These are phyloP conservation scores for Taphrina deformans DNA, from an alignment of 1,139 yeast species.

Conservation along the genomic window DNA sequence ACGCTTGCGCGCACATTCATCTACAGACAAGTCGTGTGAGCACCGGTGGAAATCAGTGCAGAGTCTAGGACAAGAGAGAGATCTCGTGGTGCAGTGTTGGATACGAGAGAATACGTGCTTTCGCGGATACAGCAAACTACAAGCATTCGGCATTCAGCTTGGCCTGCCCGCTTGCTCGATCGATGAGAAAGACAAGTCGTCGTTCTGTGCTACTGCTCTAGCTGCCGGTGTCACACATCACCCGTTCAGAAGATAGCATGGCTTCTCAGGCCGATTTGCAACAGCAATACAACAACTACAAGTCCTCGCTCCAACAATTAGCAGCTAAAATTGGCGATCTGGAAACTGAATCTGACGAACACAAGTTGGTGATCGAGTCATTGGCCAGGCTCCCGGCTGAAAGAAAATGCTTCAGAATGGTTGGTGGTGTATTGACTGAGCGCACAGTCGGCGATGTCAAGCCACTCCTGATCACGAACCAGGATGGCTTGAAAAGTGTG, in stretches of 20 bases:
- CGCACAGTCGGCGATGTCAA: conserved; percentile 74
- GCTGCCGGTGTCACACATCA: no score
- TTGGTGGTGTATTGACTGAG: conserved; percentile 89
- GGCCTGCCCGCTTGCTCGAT: no score
- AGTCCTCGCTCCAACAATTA: conserved; percentile 46
- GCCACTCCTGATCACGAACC: conserved; percentile 65
- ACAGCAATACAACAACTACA: conserved; percentile 49
- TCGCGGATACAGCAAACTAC: no score
- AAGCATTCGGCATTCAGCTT: no score
- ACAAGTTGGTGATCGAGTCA: conserved; percentile 57
- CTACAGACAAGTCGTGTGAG: no score
- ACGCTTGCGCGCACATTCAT: no score
- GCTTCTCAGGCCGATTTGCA: conserved; percentile 45
- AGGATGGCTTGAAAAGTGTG: conserved; percentile 47
- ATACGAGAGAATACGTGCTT: no score
- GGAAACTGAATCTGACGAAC: conserved; percentile 51
- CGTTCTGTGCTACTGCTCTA: no score
- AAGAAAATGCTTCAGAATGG: conserved; percentile 87
- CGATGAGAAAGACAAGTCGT: no score
- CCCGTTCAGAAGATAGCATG: background rate
- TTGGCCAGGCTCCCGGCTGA: conserved; percentile 54
- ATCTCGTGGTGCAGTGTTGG: no score
- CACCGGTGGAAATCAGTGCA: no score
- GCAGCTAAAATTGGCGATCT: conserved; percentile 49
- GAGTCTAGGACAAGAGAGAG: no score